These are phyloP conservation scores for Phaffomyces thermotolerans DNA, from an alignment of 805 yeast genomes.

Conservation along the genomic window DNA sequence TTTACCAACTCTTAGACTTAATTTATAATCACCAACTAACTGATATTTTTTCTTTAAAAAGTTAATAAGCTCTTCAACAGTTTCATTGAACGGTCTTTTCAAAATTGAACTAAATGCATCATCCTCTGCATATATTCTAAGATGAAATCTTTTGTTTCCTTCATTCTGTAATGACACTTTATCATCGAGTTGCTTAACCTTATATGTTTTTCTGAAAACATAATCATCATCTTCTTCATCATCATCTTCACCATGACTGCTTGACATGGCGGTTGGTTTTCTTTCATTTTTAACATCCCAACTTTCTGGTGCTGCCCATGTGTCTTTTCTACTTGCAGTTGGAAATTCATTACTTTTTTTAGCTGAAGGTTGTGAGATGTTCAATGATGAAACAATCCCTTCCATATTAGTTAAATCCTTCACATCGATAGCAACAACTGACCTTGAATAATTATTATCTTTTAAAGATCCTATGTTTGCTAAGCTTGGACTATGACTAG, in stretches of 20 bases:
- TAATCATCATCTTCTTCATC: slow-evolving; percentile 33
- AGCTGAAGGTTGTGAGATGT: neutral
- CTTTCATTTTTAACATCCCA: slow-evolving; percentile 46
- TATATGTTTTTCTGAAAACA: slow-evolving; percentile 29
- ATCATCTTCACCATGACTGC: slow-evolving; percentile 13
- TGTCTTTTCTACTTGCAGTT: slow-evolving; percentile 8
- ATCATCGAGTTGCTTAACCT: slow-evolving; percentile 24
- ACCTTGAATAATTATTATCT: slow-evolving; percentile 18
- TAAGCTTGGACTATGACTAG: slow-evolving; percentile 4
- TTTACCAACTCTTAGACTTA: slow-evolving; percentile 71
- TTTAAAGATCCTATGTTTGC: slow-evolving; percentile 2
- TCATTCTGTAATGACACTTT: slow-evolving; percentile 17
- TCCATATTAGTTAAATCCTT: slow-evolving; percentile 44
- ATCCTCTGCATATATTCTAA: slow-evolving; percentile 76
- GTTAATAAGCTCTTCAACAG: slow-evolving; percentile 66
- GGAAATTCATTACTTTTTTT: neutral
- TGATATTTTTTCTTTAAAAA: slow-evolving; percentile 72
- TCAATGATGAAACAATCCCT: slow-evolving; percentile 32
- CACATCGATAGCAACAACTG: slow-evolving; percentile 31
- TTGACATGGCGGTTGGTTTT: slow-evolving; percentile 3
- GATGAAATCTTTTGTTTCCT: slow-evolving; percentile 32
- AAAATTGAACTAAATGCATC: slow-evolving; percentile 78
- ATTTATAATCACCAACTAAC: slow-evolving; percentile 62
- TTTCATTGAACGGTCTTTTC: slow-evolving; percentile 69
- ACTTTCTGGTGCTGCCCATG: slow-evolving; percentile 54